Conservation (phyloP, 257 asterid genomes). For the Solanum ahanhuiri region DNA sequence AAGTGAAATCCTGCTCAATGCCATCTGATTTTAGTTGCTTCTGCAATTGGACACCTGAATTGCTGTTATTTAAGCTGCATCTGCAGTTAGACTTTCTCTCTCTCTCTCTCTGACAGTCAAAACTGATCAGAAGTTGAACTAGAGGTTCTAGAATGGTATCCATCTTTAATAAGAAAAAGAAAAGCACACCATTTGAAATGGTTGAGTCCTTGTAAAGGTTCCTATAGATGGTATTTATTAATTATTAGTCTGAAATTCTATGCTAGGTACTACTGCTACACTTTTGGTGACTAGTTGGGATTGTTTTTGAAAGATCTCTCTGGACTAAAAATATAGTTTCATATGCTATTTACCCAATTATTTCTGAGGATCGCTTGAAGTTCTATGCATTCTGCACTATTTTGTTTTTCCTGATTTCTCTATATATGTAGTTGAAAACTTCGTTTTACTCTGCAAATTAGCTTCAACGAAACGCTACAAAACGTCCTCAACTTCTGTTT, state of each 20-base stretch:
- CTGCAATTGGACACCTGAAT: neutral
- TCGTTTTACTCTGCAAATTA: neutral
- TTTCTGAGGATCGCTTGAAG: neutral
- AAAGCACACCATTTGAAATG: neutral
- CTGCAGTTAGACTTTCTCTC: neutral
- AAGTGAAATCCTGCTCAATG: neutral
- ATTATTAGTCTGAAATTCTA: neutral
- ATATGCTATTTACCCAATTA: neutral
- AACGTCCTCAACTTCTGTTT: neutral
- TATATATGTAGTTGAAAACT: neutral
- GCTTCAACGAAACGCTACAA: neutral
- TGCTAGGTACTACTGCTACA: neutral
- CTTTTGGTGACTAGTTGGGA: neutral
- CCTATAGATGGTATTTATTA: neutral
- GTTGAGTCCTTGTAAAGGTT: neutral
- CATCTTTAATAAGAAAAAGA: neutral
- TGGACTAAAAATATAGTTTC: neutral
- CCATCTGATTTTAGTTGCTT: neutral
- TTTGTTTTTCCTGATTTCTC: no score
- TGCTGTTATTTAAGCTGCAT: neutral
- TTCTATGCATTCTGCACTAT: neutral
- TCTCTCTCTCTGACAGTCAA: neutral
- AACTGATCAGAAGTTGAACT: neutral
- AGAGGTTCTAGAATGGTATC: neutral
- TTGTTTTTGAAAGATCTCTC: neutral